Evolutionary conservation across 2,329 filamentous ascomycete species (phyloP), one percentile per base, ranked within the genome.

Genomic region (Sporothrix variecibatus): DNA sequence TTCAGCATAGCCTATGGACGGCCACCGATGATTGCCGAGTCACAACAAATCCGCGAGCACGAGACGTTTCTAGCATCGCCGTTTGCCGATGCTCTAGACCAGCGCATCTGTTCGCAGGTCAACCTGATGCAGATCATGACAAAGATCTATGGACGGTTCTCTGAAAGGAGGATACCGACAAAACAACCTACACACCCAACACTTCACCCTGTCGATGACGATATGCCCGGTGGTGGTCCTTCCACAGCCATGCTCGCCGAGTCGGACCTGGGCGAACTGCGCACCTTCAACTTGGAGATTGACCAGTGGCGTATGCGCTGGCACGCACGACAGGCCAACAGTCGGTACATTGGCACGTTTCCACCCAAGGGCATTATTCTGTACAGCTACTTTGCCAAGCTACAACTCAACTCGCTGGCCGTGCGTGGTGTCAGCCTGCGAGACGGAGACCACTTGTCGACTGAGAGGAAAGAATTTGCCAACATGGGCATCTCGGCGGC

Each of bases 351-450:
- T 49, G 79, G 80, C 17, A 78, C 76, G 2, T 81, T 80, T 76
- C 84, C 71, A 83, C 83, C 2, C 79, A 83, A 2, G 89, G 89
- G 80, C 8, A 78, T 80, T 3, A 73, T 75, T 23, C 70, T 76
- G 28, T 74, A 82, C 74, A 74, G 77, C 56, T 77, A 80, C 72
- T 82, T 81, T 73, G 81, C 81, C 34, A 82, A 82, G 74, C 76
- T 84, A n/a, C 82, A 83, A 73, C 78, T 83, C 67, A 82, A 81
- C 74, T 77, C 89, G 34, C 84, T 77, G 23, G 75, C 83, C 26
- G 85, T 82, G 0, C 82, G 84, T 0, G 92, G 90, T 77, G 74
- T 80, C 78, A 53, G 81, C 75, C 78, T 86, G 84, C 82, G 84
- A 75, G n/a, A 26, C 8, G 46, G 69, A 62, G 60, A 12, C 71